These are phyloP conservation scores for Pythium myriotylum DNA, from an alignment of 352 stramenopile species.

Conservation along the genomic window DNA sequence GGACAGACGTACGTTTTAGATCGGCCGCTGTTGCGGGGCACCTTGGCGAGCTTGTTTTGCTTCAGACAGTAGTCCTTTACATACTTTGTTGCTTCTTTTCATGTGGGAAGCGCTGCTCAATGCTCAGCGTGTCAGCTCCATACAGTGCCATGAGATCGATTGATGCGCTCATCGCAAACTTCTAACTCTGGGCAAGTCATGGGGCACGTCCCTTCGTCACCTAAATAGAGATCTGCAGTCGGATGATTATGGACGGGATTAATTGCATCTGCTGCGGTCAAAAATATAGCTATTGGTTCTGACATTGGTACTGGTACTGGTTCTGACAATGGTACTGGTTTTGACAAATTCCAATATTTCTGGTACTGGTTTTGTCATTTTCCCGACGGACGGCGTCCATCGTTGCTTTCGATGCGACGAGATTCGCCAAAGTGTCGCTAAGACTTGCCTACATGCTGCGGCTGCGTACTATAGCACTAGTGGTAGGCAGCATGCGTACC, in stretches of 20 bases:
- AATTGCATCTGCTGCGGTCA: too few species aligned
- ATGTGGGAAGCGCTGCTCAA: neutral
- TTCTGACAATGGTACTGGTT: constrained; percentile 11
- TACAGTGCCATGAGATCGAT: constrained; percentile 1
- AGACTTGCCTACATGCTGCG: too few species aligned
- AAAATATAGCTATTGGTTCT: neutral
- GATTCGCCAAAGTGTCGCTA: too few species aligned
- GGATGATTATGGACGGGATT: neutral
- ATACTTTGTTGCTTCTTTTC: neutral
- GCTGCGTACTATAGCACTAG: too few species aligned
- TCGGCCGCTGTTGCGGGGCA: neutral
- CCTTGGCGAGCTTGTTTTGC: neutral
- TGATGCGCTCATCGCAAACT: constrained; percentile 2
- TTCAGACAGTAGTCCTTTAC: neutral
- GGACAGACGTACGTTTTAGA: constrained; percentile 2
- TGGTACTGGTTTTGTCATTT: too few species aligned
- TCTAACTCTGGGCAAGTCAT: too few species aligned
- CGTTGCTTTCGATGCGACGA: too few species aligned
- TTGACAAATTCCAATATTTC: too few species aligned
- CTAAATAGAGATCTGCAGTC: neutral
- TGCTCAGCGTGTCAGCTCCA: neutral
- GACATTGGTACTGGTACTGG: constrained; percentile 9
- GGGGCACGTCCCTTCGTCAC: too few species aligned
- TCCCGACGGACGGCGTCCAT: too few species aligned
- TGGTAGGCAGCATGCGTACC: too few species aligned